phyloP scores from a whole-genome alignment of 2,329 filamentous ascomycete genomes.

The Elsinoe ampelina region DNA sequence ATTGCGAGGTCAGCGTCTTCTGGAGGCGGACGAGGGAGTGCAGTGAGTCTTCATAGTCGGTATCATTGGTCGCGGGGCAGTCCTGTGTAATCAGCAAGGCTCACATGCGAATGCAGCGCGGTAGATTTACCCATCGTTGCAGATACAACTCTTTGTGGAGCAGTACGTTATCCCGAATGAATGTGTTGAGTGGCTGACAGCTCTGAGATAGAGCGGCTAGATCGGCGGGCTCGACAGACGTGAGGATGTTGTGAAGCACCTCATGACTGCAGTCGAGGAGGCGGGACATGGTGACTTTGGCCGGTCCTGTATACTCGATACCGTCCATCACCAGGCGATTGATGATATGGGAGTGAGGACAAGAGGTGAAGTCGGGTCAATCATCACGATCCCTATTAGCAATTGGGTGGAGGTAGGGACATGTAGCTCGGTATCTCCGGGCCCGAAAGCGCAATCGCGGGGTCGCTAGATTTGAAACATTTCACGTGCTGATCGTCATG shows the following conservation, averaged over 20 bases:
- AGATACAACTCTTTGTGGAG: constrained; percentile 57
- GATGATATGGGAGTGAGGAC: neutral
- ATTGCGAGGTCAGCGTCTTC: neutral
- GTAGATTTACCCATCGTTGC: constrained; percentile 41
- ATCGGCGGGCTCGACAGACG: constrained; percentile 47
- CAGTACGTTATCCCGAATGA: constrained; percentile 48
- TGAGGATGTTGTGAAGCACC: constrained; percentile 53
- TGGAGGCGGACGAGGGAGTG: neutral
- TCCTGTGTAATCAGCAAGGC: neutral
- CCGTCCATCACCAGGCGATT: neutral
- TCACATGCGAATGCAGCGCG: neutral
- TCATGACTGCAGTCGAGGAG: constrained; percentile 49
- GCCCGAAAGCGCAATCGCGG: constrained; percentile 1
- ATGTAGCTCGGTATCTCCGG: constrained; percentile 8
- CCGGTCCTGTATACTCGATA: neutral
- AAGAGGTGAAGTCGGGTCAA: neutral
- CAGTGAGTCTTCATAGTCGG: neutral
- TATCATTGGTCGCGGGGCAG: neutral
- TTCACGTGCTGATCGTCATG: neutral
- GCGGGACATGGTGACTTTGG: constrained; percentile 24
- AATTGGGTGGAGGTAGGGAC: constrained; percentile 3
- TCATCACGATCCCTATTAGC: neutral
- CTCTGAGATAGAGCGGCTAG: constrained; percentile 44
- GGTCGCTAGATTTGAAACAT: neutral
- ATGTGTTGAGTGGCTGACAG: constrained; percentile 45